A percentile compares a stretch with the other conserved stretches of the same genome.
Evolutionary conservation across 2,329 filamentous ascomycete genomes (phyloP).

Genomic region (Diplodia intermedia): DNA sequence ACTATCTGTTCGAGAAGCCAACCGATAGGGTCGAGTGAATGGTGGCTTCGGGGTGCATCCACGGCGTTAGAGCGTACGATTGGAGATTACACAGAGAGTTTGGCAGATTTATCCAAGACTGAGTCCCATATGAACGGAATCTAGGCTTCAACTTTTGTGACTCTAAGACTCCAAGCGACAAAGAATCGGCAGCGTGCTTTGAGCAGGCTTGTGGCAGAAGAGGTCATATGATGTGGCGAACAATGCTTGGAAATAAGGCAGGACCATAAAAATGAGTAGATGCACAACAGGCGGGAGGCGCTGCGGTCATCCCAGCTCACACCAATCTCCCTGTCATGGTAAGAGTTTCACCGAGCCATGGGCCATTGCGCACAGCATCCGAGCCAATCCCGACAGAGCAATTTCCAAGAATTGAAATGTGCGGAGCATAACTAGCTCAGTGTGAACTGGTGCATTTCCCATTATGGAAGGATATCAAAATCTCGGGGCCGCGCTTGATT

Average conservation of each 20-base stretch:
- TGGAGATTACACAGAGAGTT: neutral
- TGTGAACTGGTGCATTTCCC: neutral
- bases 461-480: constrained; percentile 12
- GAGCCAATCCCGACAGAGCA: neutral
- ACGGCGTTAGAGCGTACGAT: constrained; percentile 1
- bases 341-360: neutral
- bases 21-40: constrained; percentile 1
- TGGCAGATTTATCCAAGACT: neutral
- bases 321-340: neutral
- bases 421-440: neutral
- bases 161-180: too few relatives aligned
- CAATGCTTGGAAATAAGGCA: neutral
- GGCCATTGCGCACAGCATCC: neutral
- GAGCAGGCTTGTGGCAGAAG: neutral
- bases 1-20: constrained; percentile 71
- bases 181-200: neutral
- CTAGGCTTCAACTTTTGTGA: neutral
- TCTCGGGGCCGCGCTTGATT: constrained; percentile 7
- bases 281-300: neutral
- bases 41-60: neutral
- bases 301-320: neutral
- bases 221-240: neutral
- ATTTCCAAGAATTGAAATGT: neutral
- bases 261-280: neutral
- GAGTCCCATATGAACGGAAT: neutral